phyloP scores from a whole-genome alignment of 2,329 filamentous ascomycete species.

The Xylariaceae sp. region DNA sequence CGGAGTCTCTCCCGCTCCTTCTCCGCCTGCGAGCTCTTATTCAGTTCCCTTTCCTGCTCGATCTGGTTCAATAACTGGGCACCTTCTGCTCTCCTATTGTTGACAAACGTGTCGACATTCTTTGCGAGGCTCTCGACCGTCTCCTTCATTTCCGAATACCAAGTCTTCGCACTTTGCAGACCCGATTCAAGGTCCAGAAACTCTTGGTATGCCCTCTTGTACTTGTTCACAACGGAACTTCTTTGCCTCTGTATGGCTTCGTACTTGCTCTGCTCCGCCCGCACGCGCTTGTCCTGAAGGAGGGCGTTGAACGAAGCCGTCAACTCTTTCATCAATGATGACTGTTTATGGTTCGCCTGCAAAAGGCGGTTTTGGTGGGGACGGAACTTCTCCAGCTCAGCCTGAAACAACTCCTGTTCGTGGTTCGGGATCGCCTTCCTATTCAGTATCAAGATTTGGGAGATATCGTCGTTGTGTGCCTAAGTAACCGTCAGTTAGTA shows the following conservation, averaged over 20 bases:
- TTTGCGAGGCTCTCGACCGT: slow-evolving; percentile 87
- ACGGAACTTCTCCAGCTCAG: slow-evolving; percentile 95
- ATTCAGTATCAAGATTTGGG: slow-evolving; percentile 93
- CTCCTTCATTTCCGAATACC: slow-evolving; percentile 94
- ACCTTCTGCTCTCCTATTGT: slow-evolving; percentile 86
- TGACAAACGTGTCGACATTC: slow-evolving; percentile 96
- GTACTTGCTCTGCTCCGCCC: slow-evolving; percentile 92
- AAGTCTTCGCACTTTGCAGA: slow-evolving; percentile 79
- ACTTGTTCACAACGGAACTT: slow-evolving; percentile 73
- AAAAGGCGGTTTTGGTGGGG: slow-evolving; percentile 86
- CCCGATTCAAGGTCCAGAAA: slow-evolving; percentile 87
- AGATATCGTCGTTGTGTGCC: slow-evolving; percentile 96
- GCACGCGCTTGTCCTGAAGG: slow-evolving; percentile 87
- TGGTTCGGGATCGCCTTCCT: slow-evolving; percentile 94
- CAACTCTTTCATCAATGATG: slow-evolving; percentile 88
- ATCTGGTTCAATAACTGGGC: slow-evolving; percentile 85
- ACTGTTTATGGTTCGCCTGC: slow-evolving; percentile 93
- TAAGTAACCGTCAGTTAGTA: slow-evolving; percentile 35
- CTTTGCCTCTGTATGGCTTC: slow-evolving; percentile 81
- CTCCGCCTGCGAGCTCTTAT: slow-evolving; percentile 60
- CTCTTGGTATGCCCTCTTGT: slow-evolving; percentile 86
- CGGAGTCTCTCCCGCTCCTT: slow-evolving; percentile 80
- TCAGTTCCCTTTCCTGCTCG: slow-evolving; percentile 67
- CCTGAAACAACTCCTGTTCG: slow-evolving; percentile 86
- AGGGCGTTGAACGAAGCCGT: slow-evolving; percentile 81